Base-by-base conservation (phyloP, 805 yeast genomes). In the Candida ficus region DNA sequence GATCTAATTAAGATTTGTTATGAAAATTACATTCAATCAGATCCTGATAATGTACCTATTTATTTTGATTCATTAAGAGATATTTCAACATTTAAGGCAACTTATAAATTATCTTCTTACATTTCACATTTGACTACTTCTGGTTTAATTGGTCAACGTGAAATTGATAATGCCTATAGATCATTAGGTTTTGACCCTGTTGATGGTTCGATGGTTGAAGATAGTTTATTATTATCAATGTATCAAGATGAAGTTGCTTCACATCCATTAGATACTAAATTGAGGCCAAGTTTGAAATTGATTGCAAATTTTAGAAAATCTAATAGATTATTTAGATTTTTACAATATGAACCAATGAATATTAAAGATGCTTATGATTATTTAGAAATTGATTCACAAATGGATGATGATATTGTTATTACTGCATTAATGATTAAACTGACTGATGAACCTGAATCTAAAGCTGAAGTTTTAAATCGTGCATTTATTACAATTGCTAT, bases 381-480 rank as follows among this genome's bases (percentile, higher is more conserved):
- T 1, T 57, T 83, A 25, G 83, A 73, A 10, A 67, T 76, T 14
- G 70, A 70, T 39, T 67, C 69, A 1, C 60, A 67, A 1, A 76
- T 79, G 12, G 82, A 75, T 43, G 86, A 81, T 54, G 93, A 85
- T 46, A 77, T 84, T 33, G 74, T 87, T 3, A 69, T 78, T 22
- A 83, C 95, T 1, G 90, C 95, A 1, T 84, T 76, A 53, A 80
- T 83, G 42, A 68, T 83, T 32, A 78, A 79, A 44, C 53, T 71
- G 2, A 74, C 75, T 31, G 95, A 85, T 42, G 52, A 62, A 1
- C 68, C 67, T 1, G 67, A 70, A 19, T 13, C 8, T 39, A 54
- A 72, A 38, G 66, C 62, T 29, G 47, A 75, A 25, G 44, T 54
- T 36, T 61, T 67, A 39, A 72, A 76, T 35, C 69, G 81, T 42